Evolutionary conservation across 345 rosid species (phyloP), one percentile per base, ranked within the genome.

Genomic region (Boechera divaricarpa): DNA sequence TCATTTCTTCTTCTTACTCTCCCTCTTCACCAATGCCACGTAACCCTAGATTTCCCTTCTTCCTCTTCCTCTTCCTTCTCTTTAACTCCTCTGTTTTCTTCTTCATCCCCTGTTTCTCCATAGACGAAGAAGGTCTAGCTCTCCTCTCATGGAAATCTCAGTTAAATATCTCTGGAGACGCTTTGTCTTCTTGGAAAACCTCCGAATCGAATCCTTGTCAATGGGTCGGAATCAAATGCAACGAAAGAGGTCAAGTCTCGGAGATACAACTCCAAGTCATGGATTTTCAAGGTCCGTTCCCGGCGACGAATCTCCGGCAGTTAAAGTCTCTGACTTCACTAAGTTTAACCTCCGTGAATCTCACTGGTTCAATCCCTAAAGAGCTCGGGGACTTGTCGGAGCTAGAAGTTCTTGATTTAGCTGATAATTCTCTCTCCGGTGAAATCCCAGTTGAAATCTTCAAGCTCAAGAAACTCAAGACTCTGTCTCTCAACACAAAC

Each of bases 201-300:
- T 70, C 77, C 2, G 87, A 84, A 76, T 56, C 76, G 32, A 82
- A 54, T 60, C 89, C 97, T 18, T 94, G 99, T 87, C 81, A 71
- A 6, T 94, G 99, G 99, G 69, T 80, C 42, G 97, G 98, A 41
- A 81, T 94, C 67, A 80, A 13, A 53, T 94, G 99, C 92, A 86
- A 85, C 86, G 52, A 77, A 0, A 67, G 81, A 69, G 90, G 92
- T 4, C 78, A 83, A 52, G 87, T 94, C 28, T 76, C 82, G 6
- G 87, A 83, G 82, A 74, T 94, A 49, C 83, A 77, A 69, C 77
- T 94, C 81, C 83, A 85, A 80, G 81, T 44, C 24, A 56, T 86
- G 28, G 89, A 85, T 67, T 82, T 94, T 80, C 93, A 86, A 75
- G 97, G 97, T 42, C 79, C 89, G 11, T 77, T 92, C 65, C 87